phyloP scores from a whole-genome alignment of 2,329 filamentous ascomycete genomes.

The Spiromastix sp. region DNA sequence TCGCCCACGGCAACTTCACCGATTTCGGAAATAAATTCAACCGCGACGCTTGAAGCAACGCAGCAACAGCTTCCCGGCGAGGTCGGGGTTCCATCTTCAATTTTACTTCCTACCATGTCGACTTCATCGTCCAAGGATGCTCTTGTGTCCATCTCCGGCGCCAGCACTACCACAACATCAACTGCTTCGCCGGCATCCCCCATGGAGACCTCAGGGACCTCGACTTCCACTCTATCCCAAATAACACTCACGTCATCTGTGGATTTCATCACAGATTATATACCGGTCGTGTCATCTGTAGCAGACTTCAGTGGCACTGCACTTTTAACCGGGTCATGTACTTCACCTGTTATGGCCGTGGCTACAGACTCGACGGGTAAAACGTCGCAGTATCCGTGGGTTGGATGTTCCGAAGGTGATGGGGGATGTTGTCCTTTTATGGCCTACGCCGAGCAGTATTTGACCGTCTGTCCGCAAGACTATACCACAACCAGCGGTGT shows the following conservation, averaged over 20 bases:
- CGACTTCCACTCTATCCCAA: no score
- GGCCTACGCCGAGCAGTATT: constrained; percentile 2
- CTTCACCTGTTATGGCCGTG: constrained; percentile 6
- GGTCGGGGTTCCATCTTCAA: neutral
- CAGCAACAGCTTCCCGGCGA: neutral
- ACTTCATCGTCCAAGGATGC: neutral
- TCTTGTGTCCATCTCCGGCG: neutral
- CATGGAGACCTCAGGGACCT: neutral
- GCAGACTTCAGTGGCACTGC: neutral
- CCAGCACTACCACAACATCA: neutral
- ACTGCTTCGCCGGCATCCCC: neutral
- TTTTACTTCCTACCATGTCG: neutral
- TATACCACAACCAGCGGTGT: constrained; percentile 11
- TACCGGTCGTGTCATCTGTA: neutral
- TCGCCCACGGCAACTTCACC: neutral
- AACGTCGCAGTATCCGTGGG: constrained; percentile 11
- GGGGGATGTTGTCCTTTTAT: constrained; percentile 13
- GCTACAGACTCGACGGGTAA: constrained; percentile 5
- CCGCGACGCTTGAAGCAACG: neutral
- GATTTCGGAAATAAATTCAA: neutral
- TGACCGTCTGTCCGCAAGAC: constrained; percentile 13
- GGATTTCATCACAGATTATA: neutral
- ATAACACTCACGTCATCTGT: neutral
- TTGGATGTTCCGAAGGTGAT: constrained; percentile 9
- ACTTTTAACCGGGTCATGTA: constrained; percentile 13